These are phyloP conservation scores for Hypocrella siamensis DNA, from an alignment of 2,329 filamentous ascomycete species.

Conservation along the genomic window DNA sequence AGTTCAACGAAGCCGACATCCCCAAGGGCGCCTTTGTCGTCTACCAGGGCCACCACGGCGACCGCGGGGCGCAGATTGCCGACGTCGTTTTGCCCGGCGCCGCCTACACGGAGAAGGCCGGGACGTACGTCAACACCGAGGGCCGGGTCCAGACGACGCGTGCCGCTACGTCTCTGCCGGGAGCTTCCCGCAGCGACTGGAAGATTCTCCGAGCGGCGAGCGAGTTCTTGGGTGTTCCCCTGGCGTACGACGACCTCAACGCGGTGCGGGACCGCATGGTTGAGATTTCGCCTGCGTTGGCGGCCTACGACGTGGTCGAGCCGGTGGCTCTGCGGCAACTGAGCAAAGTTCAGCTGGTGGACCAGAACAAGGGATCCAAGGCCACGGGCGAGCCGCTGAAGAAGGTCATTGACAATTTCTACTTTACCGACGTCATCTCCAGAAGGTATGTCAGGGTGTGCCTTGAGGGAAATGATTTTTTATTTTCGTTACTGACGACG, in stretches of 20 bases:
- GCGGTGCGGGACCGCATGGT: constrained; percentile 83
- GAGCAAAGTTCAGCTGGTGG: constrained; percentile 88
- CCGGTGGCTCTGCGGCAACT: constrained; percentile 56
- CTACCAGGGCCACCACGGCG: constrained; percentile 97
- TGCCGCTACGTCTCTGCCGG: constrained; percentile 74
- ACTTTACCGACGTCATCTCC: constrained; percentile 93
- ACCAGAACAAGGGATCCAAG: constrained; percentile 84
- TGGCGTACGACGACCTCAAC: constrained; percentile 89
- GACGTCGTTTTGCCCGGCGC: constrained; percentile 88
- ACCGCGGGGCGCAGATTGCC: constrained; percentile 80
- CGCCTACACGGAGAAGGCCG: constrained; percentile 93
- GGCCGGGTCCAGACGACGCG: constrained; percentile 90
- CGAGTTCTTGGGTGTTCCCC: constrained; percentile 74
- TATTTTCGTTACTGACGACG: not conserved
- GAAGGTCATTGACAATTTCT: constrained; percentile 89
- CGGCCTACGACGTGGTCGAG: constrained; percentile 84
- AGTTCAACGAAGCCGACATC: constrained; percentile 70
- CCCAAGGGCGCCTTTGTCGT: constrained; percentile 93
- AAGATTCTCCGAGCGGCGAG: constrained; percentile 91
- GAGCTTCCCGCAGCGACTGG: constrained; percentile 90
- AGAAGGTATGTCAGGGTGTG: constrained; percentile 76
- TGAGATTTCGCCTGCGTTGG: constrained; percentile 81
- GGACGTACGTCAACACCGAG: constrained; percentile 95
- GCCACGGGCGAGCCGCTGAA: constrained; percentile 58
- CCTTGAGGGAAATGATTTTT: too few relatives aligned